These are phyloP conservation scores for Acacia melanoxylon DNA, from an alignment of 306 rosid species.

Conservation along the genomic window DNA sequence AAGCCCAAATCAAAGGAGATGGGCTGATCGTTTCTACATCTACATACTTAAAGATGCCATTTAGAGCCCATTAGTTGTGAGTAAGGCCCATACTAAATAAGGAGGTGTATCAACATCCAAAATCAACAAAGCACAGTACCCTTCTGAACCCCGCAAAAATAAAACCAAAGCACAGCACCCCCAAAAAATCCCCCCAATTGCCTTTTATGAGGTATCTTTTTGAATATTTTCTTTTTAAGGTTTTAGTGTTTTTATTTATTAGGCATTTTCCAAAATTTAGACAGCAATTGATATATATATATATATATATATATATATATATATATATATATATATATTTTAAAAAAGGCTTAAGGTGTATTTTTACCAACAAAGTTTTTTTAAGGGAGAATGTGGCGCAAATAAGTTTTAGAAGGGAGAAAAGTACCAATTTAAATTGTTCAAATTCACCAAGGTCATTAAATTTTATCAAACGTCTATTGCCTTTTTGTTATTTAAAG, in stretches of 20 bases:
- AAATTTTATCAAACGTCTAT: too few species aligned
- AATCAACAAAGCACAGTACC: too few species aligned
- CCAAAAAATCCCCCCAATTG: background rate
- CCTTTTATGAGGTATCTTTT: background rate
- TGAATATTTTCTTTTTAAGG: background rate
- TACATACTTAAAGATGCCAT: background rate
- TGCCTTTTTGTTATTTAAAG: too few species aligned
- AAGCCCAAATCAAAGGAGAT: background rate
- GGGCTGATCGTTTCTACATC: background rate
- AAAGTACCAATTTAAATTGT: too few species aligned
- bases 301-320: too few species aligned
- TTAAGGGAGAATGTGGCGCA: accelerated
- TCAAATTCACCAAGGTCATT: too few species aligned
- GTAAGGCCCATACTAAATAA: background rate
- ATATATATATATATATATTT: background rate
- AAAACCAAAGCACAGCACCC: too few species aligned
- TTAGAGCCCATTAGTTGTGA: background rate
- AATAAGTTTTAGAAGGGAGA: too few species aligned
- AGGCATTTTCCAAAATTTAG: background rate
- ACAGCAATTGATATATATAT: too few species aligned
- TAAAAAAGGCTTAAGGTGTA: too few species aligned
- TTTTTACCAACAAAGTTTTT: too few species aligned
- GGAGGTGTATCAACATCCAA: background rate
- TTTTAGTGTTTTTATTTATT: background rate
- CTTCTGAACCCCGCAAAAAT: too few species aligned